Evolutionary conservation across 2,329 filamentous ascomycete species (phyloP).

Genomic region (Hypoxylon sp.): DNA sequence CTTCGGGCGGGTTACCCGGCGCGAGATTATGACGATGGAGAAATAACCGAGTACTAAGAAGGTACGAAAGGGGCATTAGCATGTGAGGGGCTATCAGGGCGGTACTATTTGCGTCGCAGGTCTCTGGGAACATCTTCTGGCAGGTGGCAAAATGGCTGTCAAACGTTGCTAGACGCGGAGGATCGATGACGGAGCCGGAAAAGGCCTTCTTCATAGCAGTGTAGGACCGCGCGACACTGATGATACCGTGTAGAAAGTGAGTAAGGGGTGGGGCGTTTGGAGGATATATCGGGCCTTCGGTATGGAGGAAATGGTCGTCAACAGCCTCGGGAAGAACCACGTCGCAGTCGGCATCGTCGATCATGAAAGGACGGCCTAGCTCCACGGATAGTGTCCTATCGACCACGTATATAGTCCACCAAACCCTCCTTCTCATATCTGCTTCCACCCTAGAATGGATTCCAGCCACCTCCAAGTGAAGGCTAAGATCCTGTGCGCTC

Average conservation of each 20-base stretch:
- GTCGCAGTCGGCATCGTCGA: conserved; percentile 89
- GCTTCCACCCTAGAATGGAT: conserved; percentile 78
- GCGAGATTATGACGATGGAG: conserved; percentile 90
- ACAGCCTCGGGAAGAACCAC: conserved; percentile 79
- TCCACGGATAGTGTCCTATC: conserved; percentile 85
- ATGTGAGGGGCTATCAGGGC: conserved; percentile 76
- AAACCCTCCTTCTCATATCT: conserved; percentile 86
- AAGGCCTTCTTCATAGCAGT: conserved; percentile 76
- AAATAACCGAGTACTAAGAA: conserved; percentile 84
- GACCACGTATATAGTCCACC: conserved; percentile 93
- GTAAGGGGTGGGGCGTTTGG: conserved; percentile 65
- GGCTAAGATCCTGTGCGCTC: conserved; percentile 82
- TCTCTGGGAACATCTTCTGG: conserved; percentile 76
- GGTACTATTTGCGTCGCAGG: conserved; percentile 73
- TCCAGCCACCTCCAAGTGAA: conserved; percentile 75
- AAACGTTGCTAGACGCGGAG: conserved; percentile 76
- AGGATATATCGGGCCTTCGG: conserved; percentile 63
- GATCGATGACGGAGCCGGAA: conserved; percentile 70
- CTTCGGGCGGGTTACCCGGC: conserved; percentile 70
- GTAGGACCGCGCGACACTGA: conserved; percentile 83
- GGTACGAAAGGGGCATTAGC: conserved; percentile 77
- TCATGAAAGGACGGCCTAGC: conserved; percentile 79
- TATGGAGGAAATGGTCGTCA: conserved; percentile 79
- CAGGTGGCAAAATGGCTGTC: conserved; percentile 83
- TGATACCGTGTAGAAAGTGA: conserved; percentile 78